Base-by-base conservation (phyloP, 2,329 filamentous ascomycete species). In the Diaporthe batatas region DNA sequence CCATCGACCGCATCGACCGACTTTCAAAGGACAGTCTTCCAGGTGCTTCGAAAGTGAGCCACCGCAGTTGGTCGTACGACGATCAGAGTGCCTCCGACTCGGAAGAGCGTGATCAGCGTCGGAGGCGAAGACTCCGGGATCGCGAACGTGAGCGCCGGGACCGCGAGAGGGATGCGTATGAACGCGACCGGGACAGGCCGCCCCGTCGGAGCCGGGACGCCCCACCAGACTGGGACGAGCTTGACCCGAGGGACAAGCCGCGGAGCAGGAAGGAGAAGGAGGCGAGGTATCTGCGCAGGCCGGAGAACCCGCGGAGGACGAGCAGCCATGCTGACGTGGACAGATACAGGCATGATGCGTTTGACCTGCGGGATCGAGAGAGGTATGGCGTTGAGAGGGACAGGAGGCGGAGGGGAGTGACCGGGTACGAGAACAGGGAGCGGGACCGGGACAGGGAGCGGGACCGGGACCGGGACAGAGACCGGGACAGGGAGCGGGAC, bases 281-380 rank as follows among this genome's bases (percentile, higher is more conserved):
- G 47, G 55, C 72, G n/a, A 72, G 70, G 67, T 82, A 84, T 74
- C 76, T 82, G 16, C 78, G 81, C 39, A 81, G 84, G n/a, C 82
- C 84, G 1, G 84, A 85, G 1, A 76, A 80, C 18, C 79, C 83
- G 36, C 81, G 85, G 59, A 80, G 86, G 57, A 85, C 86, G 3
- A 87, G 86, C 78, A 88, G 86, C 76, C 86, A 87, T 73, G 84
- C 85, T 32, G 86, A 88, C 73, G 80, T 84, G 44, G 86, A 92
- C 73, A 81, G 86, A 29, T 79, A 82, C 57, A 80, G 83, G 14
- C 82, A 83, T 23, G 77, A 80, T 69, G 76, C 79, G 8, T 81
- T 81, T 76, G 83, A 85, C 47, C 64, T 77, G 21, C 79, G 81
- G 57, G 76, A 79, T 21, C 77, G 80, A 49, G 81, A 82, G 3